Base-by-base conservation (phyloP, 805 yeast species). In the Candida ascalaphidarum region DNA sequence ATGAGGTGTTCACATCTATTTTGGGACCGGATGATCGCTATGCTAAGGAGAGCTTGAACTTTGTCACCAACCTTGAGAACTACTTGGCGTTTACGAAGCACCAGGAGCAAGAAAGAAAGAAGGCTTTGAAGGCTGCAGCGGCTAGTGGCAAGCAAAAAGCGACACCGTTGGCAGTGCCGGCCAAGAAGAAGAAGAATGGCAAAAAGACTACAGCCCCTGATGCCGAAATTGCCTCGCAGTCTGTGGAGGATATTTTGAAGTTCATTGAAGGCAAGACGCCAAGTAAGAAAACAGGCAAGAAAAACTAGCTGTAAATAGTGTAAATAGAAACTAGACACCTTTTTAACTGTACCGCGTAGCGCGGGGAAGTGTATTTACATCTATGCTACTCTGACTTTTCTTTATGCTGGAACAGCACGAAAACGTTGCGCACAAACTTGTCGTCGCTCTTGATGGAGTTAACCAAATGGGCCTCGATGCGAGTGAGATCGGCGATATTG, bases 221-320 rank as follows among this genome's bases (percentile, higher is more conserved):
- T 40, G 74, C 81, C 11, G 71, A 69, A 20, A 61, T 81, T 35
- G 77, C 81, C 6, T 56, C 62, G 30, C 69, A 77, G 52, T 74
- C 84, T 12, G 69, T 82, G 29, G 89, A 80, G 30, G 94, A 81
- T 34, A 65, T 83, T 34, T 58, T 83, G 55, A 64, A 66, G 35
- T 83, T 74, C 46, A 79, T 83, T 44, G 80, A 77, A 50, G 89
- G 89, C 28, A 34, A 49, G 11, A 29, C 28, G 21, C 31, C 25
- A 12, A 51, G 51, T 27, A 52, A 55, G 38, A 37, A 35, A 30
- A 21, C 39, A 13, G 41, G 39, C 32, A 32, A 35, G 14, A 6
- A 17, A 8, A 17, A 6, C 8, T 6, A 7, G 18, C 6, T 17
- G 18, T 17, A 17, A 17, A 17, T 17, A 17, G 18, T 17, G 18